Base-by-base conservation (phyloP, 306 rosid species). In the Vigna radiata region DNA sequence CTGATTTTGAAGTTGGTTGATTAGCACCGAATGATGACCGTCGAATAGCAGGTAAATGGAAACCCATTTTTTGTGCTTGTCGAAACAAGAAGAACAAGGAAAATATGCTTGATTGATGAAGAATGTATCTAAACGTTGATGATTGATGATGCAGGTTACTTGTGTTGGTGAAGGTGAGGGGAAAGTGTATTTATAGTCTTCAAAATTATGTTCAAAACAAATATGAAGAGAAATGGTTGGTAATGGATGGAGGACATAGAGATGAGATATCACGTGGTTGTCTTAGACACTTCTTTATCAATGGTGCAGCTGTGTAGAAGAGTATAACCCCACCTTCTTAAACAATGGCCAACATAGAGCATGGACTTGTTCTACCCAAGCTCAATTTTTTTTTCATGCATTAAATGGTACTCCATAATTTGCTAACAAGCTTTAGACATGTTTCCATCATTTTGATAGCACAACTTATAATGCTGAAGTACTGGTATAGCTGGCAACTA, bases 251-350 rank as follows among this genome's bases (percentile, higher is more conserved):
- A 44, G 27, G 23, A 65, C 36, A 58, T 13, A 10, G 7, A 19
- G 8, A 53, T 53, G 17, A 49, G 61, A 33, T 67, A 21, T 74
- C 90, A 87, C 79, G 29, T 69, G 86, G 59, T 70, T 70, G 79
- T 83, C 56, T 49, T 14, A 50, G 55, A n/a, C 18, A 23, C 43
- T 23, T 37, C 29, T 27, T 47, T 49, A 4, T 54, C 60, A 47
- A 29, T n/a, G 15, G 31, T 47, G 1, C 53, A 72, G 18, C 33
- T 15, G 13, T 61, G 68, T 15, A 7, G 13, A 60, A 33, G 16
- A 5, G 46, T 19, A 7, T 23, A 48, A 16, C 48, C 65, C 77
- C 69, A 70, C 72, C 65, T 37, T 70, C 46, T 70, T 44, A 78
- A 21, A n/a, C 13, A 46, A 46, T 44, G 60, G 23, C 70, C 37